Evolutionary conservation across 257 asterid species (phyloP).

Genomic region (Verbascum thapsus): DNA sequence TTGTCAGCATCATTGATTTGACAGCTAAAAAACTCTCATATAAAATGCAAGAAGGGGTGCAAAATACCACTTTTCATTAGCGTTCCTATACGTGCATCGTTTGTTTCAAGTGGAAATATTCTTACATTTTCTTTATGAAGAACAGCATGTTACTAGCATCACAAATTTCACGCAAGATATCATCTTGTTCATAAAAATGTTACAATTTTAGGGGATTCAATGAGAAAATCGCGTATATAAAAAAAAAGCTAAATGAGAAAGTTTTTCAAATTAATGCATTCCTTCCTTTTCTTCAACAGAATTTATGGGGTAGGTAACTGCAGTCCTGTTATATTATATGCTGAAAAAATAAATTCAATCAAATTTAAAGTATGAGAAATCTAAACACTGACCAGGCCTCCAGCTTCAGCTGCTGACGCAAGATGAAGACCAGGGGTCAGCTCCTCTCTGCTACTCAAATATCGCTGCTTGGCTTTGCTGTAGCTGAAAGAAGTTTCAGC

Average conservation of each 20-base stretch:
- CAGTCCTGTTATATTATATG: constrained; percentile 7
- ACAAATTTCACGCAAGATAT: background rate
- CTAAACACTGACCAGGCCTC: constrained; percentile 75
- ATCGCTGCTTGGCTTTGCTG: constrained; percentile 86
- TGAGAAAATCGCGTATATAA: background rate
- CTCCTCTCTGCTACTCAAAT: constrained; percentile 65
- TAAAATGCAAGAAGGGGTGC: background rate
- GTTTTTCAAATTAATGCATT: constrained; percentile 6
- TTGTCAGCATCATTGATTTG: constrained; percentile 12
- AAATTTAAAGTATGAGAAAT: constrained; percentile 25
- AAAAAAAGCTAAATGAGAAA: constrained; percentile 1
- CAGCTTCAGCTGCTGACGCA: constrained; percentile 97
- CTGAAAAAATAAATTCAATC: constrained; percentile 1
- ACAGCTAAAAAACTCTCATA: background rate
- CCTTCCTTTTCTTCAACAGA: background rate
- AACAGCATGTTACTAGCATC: background rate
- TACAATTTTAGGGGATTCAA: background rate
- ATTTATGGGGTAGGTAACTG: too few relatives aligned
- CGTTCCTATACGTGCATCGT: background rate
- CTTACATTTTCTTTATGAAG: background rate
- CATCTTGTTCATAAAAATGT: background rate
- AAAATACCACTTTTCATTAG: background rate
- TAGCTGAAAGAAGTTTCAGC: constrained; percentile 53
- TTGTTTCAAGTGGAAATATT: constrained; percentile 6
- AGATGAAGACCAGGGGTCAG: constrained; percentile 88